Evolutionary conservation across 345 rosid genomes (phyloP).

Genomic region (Sisymbrium irio): DNA sequence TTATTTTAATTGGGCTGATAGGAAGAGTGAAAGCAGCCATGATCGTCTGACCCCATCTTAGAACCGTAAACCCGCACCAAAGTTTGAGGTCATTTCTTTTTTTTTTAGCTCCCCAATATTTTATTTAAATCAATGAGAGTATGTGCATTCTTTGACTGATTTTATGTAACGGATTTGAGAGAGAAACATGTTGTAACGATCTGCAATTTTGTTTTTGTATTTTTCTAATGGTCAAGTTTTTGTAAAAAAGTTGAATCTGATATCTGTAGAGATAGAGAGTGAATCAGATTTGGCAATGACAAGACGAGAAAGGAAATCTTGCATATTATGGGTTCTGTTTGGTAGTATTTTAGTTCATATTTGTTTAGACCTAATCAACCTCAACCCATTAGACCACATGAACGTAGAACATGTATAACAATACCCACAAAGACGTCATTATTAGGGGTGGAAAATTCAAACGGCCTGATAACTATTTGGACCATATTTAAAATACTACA

Average conservation of each 20-base stretch:
- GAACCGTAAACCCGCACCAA: background rate
- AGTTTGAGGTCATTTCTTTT: background rate
- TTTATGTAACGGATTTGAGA: too few relatives aligned
- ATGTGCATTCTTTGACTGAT: too few relatives aligned
- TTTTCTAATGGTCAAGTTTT: background rate
- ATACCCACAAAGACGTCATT: background rate
- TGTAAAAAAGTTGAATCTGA: background rate
- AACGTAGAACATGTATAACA: background rate
- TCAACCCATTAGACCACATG: background rate
- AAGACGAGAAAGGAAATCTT: background rate
- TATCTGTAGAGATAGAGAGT: background rate
- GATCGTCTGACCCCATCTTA: too few relatives aligned
- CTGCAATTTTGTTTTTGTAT: background rate
- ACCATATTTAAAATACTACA: background rate
- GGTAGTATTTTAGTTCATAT: background rate
- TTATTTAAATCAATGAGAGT: background rate
- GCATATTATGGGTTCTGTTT: background rate
- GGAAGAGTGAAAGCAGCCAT: background rate
- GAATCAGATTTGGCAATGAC: background rate
- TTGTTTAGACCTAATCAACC: background rate
- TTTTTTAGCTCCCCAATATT: background rate
- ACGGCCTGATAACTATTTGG: background rate
- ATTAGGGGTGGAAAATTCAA: background rate
- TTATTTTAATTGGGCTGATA: background rate
- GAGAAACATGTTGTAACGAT: background rate